phyloP scores from a whole-genome alignment of 78 protist genomes.

The Speleostelium caveatum region DNA sequence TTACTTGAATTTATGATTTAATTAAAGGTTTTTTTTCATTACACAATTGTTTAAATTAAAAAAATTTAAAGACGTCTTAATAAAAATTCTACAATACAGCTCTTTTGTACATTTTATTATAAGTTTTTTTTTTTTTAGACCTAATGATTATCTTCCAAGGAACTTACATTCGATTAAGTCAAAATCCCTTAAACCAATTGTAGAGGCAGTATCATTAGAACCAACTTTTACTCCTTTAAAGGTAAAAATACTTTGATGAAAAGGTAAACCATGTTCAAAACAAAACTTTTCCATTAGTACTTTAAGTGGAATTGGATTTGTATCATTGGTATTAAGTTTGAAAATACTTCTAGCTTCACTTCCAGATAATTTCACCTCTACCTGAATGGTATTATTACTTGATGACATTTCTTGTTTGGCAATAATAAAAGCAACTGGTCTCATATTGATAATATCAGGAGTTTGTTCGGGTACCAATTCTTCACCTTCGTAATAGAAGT shows the following conservation, averaged over 20 bases:
- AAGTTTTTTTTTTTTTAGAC: no score
- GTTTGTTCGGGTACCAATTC: conserved; percentile 32
- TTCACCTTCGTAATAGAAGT: conserved; percentile 14
- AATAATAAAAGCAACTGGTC: conserved; percentile 26
- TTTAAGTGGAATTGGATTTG: conserved; percentile 69
- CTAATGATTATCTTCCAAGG: no score
- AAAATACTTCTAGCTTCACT: conserved; percentile 63
- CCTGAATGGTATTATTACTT: conserved; percentile 21
- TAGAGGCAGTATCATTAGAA: conserved; percentile 24
- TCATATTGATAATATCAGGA: conserved; percentile 54
- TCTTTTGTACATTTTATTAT: no score
- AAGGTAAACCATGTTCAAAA: conserved; percentile 32
- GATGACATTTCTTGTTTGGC: background rate
- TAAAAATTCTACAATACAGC: no score
- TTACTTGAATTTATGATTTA: no score
- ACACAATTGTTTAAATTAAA: no score
- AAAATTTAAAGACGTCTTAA: no score
- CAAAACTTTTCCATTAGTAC: conserved; percentile 75
- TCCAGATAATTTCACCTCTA: conserved; percentile 63
- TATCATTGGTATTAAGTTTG: conserved; percentile 48
- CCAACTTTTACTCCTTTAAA: conserved; percentile 4
- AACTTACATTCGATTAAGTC: conserved; percentile 69
- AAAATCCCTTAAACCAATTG: conserved; percentile 36
- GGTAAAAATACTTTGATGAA: conserved; percentile 14
- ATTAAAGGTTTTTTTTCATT: no score